Base-by-base conservation (phyloP, 371 early-diverging fungal genomes). In the Cokeromyces recurvatus region DNA sequence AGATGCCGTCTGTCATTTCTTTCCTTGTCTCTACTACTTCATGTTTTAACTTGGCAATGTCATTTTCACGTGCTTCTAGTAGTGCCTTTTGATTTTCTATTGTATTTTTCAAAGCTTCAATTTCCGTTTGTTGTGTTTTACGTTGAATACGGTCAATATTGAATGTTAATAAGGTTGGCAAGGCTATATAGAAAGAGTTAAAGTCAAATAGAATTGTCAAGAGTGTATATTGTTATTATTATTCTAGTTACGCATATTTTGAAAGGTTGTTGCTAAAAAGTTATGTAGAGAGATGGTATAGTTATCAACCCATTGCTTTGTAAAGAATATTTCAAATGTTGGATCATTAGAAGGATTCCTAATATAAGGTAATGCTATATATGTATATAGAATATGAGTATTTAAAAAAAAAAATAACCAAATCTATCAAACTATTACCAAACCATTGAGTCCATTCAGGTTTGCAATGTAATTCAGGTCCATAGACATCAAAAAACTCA, bases 361-460 rank as follows among this genome's bases (percentile, higher is more conserved):
- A 10, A 81, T 71, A 53, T 81, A 84, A 10, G 85, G 82, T 19
- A 84, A 55, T 0, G 81, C 81, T 83, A 59, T 12, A n/a, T n/a
- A n/a, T n/a, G n/a, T n/a, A n/a, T n/a, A n/a, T n/a, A n/a, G n/a
- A n/a, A n/a, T n/a, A n/a, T n/a, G n/a, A n/a, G n/a, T n/a, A n/a
- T n/a, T n/a, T n/a, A n/a, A n/a, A n/a, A n/a, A n/a, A n/a, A n/a
- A n/a, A n/a, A n/a, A n/a, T n/a, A n/a, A n/a, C n/a, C n/a, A n/a
- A n/a, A 12, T 12, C 2, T 22, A n/a, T 15, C 45, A 22, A 17
- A 32, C 12, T 34, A 35, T 62, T 64, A 84, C 84, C 81, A 62
- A 84, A 84, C 85, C 85, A 84, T 38, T 77, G 70, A 24, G 78
- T 57, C 85, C 85, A 84, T 47, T 82, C 82, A 3, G 74, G 48